Conservation (phyloP, 345 rosid species). For the Luvunga scandens region DNA sequence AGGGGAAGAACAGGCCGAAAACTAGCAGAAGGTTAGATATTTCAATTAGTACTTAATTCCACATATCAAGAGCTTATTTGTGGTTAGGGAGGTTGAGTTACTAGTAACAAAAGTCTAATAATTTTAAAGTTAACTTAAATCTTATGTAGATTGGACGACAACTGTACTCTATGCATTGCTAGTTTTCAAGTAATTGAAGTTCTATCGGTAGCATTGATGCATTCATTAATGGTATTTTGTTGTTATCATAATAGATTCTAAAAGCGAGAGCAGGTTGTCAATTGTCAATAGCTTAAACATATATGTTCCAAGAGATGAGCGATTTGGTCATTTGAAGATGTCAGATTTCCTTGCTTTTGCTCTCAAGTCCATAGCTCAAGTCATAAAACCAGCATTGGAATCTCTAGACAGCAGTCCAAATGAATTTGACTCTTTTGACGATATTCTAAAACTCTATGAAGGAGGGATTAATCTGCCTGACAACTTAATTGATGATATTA, state of each 20-base stretch:
- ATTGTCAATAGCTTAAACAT: slow-evolving; percentile 38
- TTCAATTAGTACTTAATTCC: background rate
- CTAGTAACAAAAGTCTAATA: background rate
- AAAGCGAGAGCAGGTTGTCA: slow-evolving; percentile 54
- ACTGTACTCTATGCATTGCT: background rate
- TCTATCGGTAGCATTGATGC: background rate
- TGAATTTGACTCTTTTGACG: slow-evolving; percentile 60
- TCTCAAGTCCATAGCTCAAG: slow-evolving; percentile 50
- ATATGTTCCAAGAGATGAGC: slow-evolving; percentile 85
- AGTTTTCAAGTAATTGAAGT: background rate
- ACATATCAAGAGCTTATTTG: background rate
- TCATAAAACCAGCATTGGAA: slow-evolving; percentile 50
- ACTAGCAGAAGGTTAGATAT: slow-evolving; percentile 37
- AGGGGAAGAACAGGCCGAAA: slow-evolving; percentile 75
- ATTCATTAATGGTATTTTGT: background rate
- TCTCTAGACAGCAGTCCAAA: slow-evolving; percentile 43
- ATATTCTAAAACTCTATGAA: slow-evolving; percentile 50
- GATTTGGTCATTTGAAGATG: slow-evolving; percentile 68
- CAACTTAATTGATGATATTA: slow-evolving; percentile 31
- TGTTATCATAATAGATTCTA: slow-evolving; percentile 41
- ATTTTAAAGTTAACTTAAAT: background rate
- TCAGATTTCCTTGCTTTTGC: slow-evolving; percentile 59
- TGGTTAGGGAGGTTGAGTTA: background rate
- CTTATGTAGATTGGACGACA: background rate
- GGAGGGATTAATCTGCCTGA: slow-evolving; percentile 56